A percentile compares a stretch with the other conserved stretches of the same genome.
Evolutionary conservation across 139 green algal genomes (phyloP).

Genomic region (Coelastrella sp.): DNA sequence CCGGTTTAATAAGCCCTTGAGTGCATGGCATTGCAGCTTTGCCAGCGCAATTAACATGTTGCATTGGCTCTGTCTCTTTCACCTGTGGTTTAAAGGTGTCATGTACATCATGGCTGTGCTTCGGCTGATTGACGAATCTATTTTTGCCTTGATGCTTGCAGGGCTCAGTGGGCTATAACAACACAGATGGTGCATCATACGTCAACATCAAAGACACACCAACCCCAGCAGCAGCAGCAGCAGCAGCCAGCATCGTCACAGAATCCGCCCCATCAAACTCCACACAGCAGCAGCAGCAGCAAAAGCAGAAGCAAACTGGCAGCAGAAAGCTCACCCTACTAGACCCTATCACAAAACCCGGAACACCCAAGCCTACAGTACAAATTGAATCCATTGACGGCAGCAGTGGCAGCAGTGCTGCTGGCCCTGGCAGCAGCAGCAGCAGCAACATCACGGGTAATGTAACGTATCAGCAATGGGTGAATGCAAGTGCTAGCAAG

Average conservation of each 20-base stretch:
- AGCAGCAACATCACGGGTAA: background rate
- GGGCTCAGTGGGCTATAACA: slow-evolving; percentile 22
- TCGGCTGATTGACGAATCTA: background rate
- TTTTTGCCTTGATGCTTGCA: background rate
- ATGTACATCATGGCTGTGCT: no score
- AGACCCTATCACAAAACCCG: no score
- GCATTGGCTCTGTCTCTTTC: no score
- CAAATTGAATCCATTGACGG: background rate
- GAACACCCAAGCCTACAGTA: no score
- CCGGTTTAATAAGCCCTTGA: no score
- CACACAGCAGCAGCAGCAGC: background rate
- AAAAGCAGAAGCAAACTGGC: background rate
- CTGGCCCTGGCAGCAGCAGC: background rate
- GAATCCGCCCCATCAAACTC: no score
- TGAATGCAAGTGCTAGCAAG: slow-evolving; percentile 25
- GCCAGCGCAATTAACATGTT: no score
- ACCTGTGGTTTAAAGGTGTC: background rate
- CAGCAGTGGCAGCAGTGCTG: background rate
- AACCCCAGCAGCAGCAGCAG: background rate
- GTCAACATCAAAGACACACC: slow-evolving; percentile 6
- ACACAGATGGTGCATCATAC: slow-evolving; percentile 22
- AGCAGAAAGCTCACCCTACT: no score
- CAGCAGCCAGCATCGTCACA: background rate
- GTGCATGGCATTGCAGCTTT: background rate
- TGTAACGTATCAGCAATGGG: slow-evolving; percentile 8